These are phyloP conservation scores for Tolypocladium guangdongense DNA, from an alignment of 2,329 filamentous ascomycete species.

Conservation along the genomic window DNA sequence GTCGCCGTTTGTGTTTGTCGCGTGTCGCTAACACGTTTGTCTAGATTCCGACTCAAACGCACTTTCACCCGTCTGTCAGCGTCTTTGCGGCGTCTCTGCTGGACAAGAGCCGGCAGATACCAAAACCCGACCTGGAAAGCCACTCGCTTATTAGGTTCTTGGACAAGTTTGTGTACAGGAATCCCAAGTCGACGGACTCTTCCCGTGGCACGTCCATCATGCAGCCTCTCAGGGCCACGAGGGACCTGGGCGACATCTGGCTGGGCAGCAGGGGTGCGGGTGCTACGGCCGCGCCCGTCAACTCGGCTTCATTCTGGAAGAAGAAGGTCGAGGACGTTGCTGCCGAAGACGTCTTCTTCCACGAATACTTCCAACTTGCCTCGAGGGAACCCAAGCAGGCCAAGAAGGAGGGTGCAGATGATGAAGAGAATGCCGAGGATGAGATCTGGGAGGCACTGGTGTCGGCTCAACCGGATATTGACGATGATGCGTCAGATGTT, in stretches of 20 bases:
- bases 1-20: background rate
- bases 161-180: conserved; percentile 97
- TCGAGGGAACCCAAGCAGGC: conserved; percentile 46
- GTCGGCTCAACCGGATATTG: conserved; percentile 59
- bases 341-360: conserved; percentile 94
- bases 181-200: conserved; percentile 61
- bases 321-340: conserved; percentile 81
- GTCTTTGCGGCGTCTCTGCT: conserved; percentile 69
- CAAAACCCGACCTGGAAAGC: conserved; percentile 81
- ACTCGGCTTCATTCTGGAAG: conserved; percentile 83
- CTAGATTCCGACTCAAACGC: conserved; percentile 34
- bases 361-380: conserved; percentile 80
- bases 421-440: conserved; percentile 51
- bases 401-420: conserved; percentile 41
- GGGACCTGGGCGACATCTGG: conserved; percentile 44
- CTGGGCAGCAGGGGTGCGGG: conserved; percentile 39
- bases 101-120: conserved; percentile 56
- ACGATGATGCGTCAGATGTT: conserved; percentile 39
- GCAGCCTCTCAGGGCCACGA: conserved; percentile 63
- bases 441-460: conserved; percentile 91
- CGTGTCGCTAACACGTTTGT: conserved; percentile 3
- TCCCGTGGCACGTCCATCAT: conserved; percentile 83
- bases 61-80: conserved; percentile 89
- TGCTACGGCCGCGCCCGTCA: conserved; percentile 42
- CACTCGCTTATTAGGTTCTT: conserved; percentile 93